Percentiles rank a stretch among this genome's conserved stretches.
Evolutionary conservation across 2,329 filamentous ascomycete species (phyloP).

Genomic region (Colletotrichum sp.): DNA sequence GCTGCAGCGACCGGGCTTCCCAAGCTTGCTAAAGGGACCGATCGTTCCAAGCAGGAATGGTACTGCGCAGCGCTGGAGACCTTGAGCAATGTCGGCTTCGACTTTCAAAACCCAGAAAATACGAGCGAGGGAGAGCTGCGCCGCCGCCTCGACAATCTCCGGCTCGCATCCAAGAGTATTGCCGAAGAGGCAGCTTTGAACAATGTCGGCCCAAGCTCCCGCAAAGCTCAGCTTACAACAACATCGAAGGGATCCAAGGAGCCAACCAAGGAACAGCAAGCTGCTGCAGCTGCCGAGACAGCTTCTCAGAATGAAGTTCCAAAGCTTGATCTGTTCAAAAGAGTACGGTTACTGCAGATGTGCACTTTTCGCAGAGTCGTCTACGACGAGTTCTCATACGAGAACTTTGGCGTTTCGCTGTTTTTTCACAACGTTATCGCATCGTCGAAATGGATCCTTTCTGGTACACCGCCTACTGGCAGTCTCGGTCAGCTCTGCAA

Average conservation of each 20-base stretch:
- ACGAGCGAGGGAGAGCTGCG: background rate
- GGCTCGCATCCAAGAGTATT: background rate
- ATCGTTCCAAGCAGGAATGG: background rate
- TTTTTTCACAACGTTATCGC: constrained; percentile 39
- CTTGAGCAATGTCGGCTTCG: background rate
- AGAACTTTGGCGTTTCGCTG: constrained; percentile 30
- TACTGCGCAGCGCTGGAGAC: background rate
- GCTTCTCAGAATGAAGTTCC: background rate
- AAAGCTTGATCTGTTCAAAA: constrained; percentile 12
- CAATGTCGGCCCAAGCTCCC: constrained; percentile 6
- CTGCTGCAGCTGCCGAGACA: background rate
- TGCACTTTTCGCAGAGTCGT: constrained; percentile 44
- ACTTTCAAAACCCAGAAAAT: background rate
- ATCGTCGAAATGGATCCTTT: constrained; percentile 47
- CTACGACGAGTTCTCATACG: constrained; percentile 50
- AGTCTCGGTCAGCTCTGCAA: constrained; percentile 39
- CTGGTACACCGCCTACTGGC: constrained; percentile 44
- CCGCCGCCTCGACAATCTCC: background rate
- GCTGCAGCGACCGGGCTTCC: constrained; percentile 10
- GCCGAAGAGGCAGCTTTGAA: background rate
- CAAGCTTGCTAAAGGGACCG: background rate
- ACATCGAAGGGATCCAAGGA: background rate
- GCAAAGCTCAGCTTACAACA: constrained; percentile 1
- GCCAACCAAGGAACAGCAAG: background rate
- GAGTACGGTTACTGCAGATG: constrained; percentile 34